A percentile compares a stretch with the other conserved stretches of the same genome.
Evolutionary conservation across 805 yeast species (phyloP).

Genomic region (Wickerhamomyces pijperi): DNA sequence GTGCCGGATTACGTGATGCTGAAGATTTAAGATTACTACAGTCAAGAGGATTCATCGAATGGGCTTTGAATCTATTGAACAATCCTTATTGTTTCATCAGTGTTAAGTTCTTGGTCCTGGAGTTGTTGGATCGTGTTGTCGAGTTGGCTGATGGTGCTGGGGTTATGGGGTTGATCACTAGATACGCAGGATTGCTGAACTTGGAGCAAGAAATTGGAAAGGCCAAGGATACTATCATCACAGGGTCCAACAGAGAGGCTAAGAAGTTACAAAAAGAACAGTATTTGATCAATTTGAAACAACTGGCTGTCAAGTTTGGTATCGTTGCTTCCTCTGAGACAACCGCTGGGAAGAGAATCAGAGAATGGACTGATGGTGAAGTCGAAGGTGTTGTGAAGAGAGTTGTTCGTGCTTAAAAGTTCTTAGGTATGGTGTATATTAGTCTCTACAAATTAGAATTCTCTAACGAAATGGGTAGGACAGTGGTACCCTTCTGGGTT

Average conservation of each 20-base stretch:
- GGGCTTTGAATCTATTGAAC: conserved; percentile 43
- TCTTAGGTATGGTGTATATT: too few species aligned
- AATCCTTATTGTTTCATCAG: conserved; percentile 36
- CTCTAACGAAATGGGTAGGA: conserved; percentile 76
- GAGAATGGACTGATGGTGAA: conserved; percentile 53
- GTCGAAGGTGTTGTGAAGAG: conserved; percentile 34
- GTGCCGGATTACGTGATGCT: conserved; percentile 32
- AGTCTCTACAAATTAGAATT: too few species aligned
- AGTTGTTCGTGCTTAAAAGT: conserved; percentile 9
- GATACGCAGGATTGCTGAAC: conserved; percentile 36
- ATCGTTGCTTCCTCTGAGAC: conserved; percentile 32
- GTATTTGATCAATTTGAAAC: conserved; percentile 30
- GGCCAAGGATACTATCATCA: neutral
- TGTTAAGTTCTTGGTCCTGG: conserved; percentile 28
- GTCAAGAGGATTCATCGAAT: conserved; percentile 51
- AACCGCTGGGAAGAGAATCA: conserved; percentile 39
- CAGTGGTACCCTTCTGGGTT: conserved; percentile 87
- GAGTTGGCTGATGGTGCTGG: conserved; percentile 48
- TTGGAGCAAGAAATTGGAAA: conserved; percentile 22
- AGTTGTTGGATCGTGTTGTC: conserved; percentile 35
- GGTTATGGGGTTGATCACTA: conserved; percentile 33
- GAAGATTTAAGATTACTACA: conserved; percentile 45
- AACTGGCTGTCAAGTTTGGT: conserved; percentile 33
- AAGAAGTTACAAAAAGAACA: conserved; percentile 14
- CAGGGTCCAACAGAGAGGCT: conserved; percentile 2